Evolutionary conservation across 495 filamentous ascomycete species (phyloP).

Genomic region (Aspergillus olivimuriae): DNA sequence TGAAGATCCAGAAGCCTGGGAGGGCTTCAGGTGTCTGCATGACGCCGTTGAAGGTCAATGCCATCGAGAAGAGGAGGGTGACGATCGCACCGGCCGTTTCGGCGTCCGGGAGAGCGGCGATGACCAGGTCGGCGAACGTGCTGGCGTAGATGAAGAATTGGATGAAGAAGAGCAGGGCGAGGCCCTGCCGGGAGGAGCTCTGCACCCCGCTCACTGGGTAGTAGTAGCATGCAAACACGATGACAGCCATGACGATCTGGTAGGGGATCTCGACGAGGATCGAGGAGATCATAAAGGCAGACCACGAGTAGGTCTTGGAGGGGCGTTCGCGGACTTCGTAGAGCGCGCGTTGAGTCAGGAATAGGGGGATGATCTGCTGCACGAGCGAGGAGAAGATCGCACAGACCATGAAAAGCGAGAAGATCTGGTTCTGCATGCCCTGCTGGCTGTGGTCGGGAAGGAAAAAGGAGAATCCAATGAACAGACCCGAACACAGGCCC

Average conservation of each 20-base stretch:
- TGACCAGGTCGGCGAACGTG: slow-evolving; percentile 50
- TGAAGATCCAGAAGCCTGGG: slow-evolving; percentile 66
- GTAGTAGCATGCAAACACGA: slow-evolving; percentile 45
- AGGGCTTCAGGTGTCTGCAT: slow-evolving; percentile 52
- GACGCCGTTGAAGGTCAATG: slow-evolving; percentile 51
- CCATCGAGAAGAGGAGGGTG: slow-evolving; percentile 50
- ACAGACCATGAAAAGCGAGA: slow-evolving; percentile 56
- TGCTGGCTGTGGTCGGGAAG: slow-evolving; percentile 35
- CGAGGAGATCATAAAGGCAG: slow-evolving; percentile 57
- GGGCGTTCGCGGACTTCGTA: slow-evolving; percentile 64
- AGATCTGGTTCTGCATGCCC: slow-evolving; percentile 48
- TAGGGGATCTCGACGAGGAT: slow-evolving; percentile 52
- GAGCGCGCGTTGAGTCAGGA: slow-evolving; percentile 54
- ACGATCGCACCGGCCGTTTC: slow-evolving; percentile 48
- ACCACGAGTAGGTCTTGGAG: slow-evolving; percentile 65
- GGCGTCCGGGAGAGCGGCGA: slow-evolving; percentile 49
- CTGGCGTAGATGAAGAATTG: slow-evolving; percentile 43
- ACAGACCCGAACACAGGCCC: slow-evolving; percentile 42
- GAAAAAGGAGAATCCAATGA: slow-evolving; percentile 55
- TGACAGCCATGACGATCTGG: slow-evolving; percentile 34
- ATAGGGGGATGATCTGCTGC: slow-evolving; percentile 60
- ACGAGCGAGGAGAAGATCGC: slow-evolving; percentile 48
- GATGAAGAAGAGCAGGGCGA: slow-evolving; percentile 46
- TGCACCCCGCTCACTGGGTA: slow-evolving; percentile 38
- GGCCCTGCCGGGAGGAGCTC: slow-evolving; percentile 36